These are phyloP conservation scores for Chondrostereum purpureum DNA, from an alignment of 1,284 basidiomycete genomes.

Conservation along the genomic window DNA sequence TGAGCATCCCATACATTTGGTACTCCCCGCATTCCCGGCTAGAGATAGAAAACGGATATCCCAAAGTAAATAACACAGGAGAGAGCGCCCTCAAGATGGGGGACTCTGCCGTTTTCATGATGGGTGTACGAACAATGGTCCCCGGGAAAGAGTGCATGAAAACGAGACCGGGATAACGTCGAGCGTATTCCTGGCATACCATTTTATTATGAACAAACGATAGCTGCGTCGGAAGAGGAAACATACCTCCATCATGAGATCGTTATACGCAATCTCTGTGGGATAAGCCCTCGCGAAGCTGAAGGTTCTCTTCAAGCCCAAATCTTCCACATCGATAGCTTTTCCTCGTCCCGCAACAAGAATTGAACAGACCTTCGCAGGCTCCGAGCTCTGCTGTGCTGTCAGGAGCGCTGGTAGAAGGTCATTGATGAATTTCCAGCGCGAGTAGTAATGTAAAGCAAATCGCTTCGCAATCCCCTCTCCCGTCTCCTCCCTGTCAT, in stretches of 20 bases:
- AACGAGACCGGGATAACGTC: conserved; percentile 28
- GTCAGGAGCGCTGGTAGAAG: conserved; percentile 21
- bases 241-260: conserved; percentile 38
- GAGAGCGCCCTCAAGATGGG: conserved; percentile 20
- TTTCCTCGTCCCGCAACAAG: conserved; percentile 6
- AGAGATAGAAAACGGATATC: conserved; percentile 25
- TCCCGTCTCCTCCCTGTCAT: conserved; percentile 18
- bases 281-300: conserved; percentile 24
- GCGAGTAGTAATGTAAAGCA: conserved; percentile 16
- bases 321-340: conserved; percentile 23
- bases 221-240: background rate
- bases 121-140: conserved; percentile 24
- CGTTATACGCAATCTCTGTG: conserved; percentile 34
- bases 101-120: conserved; percentile 22
- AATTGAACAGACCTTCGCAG: conserved; percentile 10
- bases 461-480: conserved; percentile 21
- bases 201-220: background rate
- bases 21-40: conserved; percentile 33
- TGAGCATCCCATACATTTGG: conserved; percentile 33
- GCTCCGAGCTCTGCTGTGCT: conserved; percentile 20
- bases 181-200: conserved; percentile 28
- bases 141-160: conserved; percentile 36
- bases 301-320: conserved; percentile 37
- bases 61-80: conserved; percentile 19
- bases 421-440: conserved; percentile 20